Evolutionary conservation across 306 rosid species (phyloP).

Genomic region (Fragaria ananassa): DNA sequence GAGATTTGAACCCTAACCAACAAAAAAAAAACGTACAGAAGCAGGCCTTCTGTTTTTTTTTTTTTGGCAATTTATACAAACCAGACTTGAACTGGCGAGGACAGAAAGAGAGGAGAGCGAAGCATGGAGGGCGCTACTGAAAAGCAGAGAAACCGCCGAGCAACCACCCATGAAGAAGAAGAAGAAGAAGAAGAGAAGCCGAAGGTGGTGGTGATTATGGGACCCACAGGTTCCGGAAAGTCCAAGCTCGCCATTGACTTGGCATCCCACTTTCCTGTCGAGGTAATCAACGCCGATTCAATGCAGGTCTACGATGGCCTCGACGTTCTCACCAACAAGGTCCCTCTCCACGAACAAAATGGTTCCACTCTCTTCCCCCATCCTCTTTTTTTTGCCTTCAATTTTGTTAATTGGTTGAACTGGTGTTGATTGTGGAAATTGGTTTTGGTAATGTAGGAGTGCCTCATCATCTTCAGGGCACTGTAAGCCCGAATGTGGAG

Average conservation of each 20-base stretch:
- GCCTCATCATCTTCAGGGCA: constrained; percentile 83
- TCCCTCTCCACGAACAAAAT: constrained; percentile 54
- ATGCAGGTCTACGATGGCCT: constrained; percentile 90
- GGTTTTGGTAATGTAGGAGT: constrained; percentile 47
- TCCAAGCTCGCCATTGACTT: constrained; percentile 78
- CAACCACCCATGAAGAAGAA: constrained; percentile 15
- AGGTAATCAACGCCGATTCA: constrained; percentile 87
- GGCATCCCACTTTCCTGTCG: constrained; percentile 64
- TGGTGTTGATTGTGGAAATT: background rate
- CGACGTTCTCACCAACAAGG: constrained; percentile 84
- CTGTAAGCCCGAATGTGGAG: constrained; percentile 58
- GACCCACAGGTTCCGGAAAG: constrained; percentile 89
- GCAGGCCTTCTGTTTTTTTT: no score
- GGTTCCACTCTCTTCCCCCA: constrained; percentile 32
- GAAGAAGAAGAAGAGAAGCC: constrained; percentile 38
- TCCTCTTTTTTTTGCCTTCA: background rate
- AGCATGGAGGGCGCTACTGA: no score
- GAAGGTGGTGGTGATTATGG: constrained; percentile 66
- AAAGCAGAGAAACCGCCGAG: no score
- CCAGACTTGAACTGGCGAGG: no score
- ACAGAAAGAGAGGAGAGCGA: no score
- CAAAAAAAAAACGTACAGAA: no score
- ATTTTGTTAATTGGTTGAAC: no score
- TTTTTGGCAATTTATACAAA: no score
- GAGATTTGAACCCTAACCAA: no score